Conservation (phyloP, 352 stramenopile genomes). For the Globisporangium lucens region DNA sequence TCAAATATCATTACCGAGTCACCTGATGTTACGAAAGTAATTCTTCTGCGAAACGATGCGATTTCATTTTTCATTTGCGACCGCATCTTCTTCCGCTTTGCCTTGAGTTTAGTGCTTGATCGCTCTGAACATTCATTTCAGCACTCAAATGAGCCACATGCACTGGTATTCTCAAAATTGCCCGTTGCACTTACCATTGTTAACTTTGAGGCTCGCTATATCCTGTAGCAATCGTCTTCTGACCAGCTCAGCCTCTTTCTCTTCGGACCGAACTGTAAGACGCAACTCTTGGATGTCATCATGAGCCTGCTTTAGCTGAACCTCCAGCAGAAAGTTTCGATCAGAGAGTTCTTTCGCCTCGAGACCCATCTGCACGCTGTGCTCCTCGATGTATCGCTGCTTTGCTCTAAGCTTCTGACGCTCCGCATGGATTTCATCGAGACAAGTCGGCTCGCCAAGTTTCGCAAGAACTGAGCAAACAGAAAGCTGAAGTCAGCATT, state of each 20-base stretch:
- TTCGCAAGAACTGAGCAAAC: slow-evolving; percentile 1
- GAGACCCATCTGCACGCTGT: slow-evolving; percentile 33
- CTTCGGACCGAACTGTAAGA: slow-evolving; percentile 30
- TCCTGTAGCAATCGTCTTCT: slow-evolving; percentile 33
- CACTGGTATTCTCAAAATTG: not conserved
- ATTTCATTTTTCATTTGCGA: slow-evolving; percentile 48
- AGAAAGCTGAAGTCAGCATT: not conserved
- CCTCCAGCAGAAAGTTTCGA: slow-evolving; percentile 27
- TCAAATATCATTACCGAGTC: not conserved
- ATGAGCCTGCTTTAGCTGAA: slow-evolving; percentile 22
- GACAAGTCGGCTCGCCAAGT: slow-evolving; percentile 20
- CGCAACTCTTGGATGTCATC: slow-evolving; percentile 26
- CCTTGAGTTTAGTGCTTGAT: slow-evolving; percentile 35
- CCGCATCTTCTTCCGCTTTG: slow-evolving; percentile 42
- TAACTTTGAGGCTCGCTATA: slow-evolving; percentile 24
- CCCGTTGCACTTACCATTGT: slow-evolving; percentile 31
- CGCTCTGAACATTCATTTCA: slow-evolving; percentile 21
- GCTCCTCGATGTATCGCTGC: slow-evolving; percentile 38
- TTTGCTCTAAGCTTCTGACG: slow-evolving; percentile 48
- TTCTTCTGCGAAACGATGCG: slow-evolving; percentile 34
- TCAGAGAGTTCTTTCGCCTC: slow-evolving; percentile 28
- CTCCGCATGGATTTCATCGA: slow-evolving; percentile 23
- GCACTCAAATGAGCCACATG: not conserved
- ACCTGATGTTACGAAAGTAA: slow-evolving; percentile 37
- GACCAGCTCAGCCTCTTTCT: slow-evolving; percentile 31